A percentile compares a stretch with the other conserved stretches of the same genome.
These are phyloP conservation scores for Ganoderma multipileum DNA, from an alignment of 1,284 basidiomycete species.

Conservation along the genomic window DNA sequence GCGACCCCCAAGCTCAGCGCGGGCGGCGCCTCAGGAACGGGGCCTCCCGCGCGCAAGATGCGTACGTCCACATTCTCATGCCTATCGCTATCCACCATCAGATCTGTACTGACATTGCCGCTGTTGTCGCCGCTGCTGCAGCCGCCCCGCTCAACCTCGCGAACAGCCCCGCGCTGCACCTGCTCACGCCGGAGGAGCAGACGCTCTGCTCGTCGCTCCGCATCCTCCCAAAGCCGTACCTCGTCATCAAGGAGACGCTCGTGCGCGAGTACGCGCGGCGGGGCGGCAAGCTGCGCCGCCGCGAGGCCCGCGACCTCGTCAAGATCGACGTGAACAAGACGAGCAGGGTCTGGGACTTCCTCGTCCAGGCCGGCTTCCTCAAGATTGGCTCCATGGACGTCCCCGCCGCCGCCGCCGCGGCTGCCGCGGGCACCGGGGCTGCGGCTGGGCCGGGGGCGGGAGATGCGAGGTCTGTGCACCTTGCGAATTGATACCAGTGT, in stretches of 20 bases:
- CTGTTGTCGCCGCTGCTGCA: constrained; percentile 36
- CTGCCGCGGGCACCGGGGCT: constrained; percentile 20
- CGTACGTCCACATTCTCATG: constrained; percentile 46
- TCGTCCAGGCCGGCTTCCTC: constrained; percentile 79
- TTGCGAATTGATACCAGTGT: constrained; percentile 2
- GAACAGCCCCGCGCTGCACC: constrained; percentile 85
- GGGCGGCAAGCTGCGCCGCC: constrained; percentile 82
- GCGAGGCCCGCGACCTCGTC: constrained; percentile 88
- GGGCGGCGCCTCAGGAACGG: constrained; percentile 42
- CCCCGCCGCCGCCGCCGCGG: constrained; percentile 23
- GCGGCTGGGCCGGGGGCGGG: constrained; percentile 1
- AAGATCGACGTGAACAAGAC: constrained; percentile 95
- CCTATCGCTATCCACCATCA: constrained; percentile 4
- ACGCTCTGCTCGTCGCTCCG: constrained; percentile 87
- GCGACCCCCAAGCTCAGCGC: constrained; percentile 56
- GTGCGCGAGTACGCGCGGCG: constrained; percentile 91
- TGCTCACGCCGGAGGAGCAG: constrained; percentile 88
- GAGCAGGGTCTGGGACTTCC: constrained; percentile 88
- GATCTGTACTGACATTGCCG: constrained; percentile 14
- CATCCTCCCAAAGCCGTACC: constrained; percentile 91
- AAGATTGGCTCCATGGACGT: constrained; percentile 38
- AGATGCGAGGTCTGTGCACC: constrained; percentile 9
- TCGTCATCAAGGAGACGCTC: constrained; percentile 91
- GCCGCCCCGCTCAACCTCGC: constrained; percentile 85
- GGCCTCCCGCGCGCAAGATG: constrained; percentile 52